Evolutionary conservation across 106 monocot species (phyloP), one percentile per base, ranked within the genome.

Genomic region (Acanthochlamys bracteata): DNA sequence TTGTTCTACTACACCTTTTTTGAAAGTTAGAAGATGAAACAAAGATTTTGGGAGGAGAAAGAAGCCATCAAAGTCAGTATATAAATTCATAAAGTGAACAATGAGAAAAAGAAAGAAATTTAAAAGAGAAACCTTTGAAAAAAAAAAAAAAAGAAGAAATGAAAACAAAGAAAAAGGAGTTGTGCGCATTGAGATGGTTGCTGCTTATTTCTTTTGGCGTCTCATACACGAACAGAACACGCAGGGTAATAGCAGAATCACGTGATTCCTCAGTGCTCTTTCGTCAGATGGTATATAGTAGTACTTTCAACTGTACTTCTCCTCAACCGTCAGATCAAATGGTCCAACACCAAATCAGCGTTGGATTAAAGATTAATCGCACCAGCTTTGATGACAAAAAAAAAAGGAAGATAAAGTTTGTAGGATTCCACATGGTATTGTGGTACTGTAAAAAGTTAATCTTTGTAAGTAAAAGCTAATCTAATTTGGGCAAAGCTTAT

Each of bases 121-220:
- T 16, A 20, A 63, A 42, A 22, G n/a, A 2, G 14, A 63, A 27
- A 19, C n/a, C 55, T 55, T 55, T 22, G 42, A 42, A 19, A 14
- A 62, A 42, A 3, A 20, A 41, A 42, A 42, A 13, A 24, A 33
- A 21, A 14, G 27, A 60, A 60, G 17, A 10, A 6, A 6, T 33
- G 11, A 40, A 43, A 15, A 42, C 15, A 40, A 15, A 21, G 42
- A 20, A 41, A 59, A 9, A 24, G 59, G 27, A 26, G 59, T 7
- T 12, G 26, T 9, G 2, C 23, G 13, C 27, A 3, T 24, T 25
- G 57, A 25, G 57, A 24, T 23, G 25, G 59, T 59, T 24, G 59
- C 4, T 59, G 16, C 19, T 55, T 55, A 55, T 21, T 21, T 55
- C 55, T 22, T 55, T 55, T 55, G 55, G 55, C 55, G 22, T 55